Conservation (phyloP, 345 rosid species). For the Bruguiera parviflora region DNA sequence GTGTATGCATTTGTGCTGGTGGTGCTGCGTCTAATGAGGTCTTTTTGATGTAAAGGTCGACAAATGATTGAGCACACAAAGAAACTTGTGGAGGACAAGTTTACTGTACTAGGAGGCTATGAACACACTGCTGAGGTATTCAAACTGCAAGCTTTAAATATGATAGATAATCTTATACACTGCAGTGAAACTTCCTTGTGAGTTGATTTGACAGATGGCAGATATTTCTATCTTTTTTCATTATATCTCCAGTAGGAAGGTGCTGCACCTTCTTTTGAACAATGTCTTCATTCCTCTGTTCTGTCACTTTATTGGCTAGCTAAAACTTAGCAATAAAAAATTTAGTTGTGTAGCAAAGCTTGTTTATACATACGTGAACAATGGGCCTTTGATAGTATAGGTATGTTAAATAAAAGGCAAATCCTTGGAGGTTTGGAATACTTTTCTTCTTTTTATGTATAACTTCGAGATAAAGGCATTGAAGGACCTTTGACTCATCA, state of each 20-base stretch:
- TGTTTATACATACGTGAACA: too few species aligned
- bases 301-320: too few species aligned
- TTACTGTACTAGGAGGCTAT: slow-evolving; percentile 67
- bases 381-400: too few species aligned
- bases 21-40: not conserved
- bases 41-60: slow-evolving; percentile 58
- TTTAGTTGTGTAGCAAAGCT: too few species aligned
- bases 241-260: not conserved
- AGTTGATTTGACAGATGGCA: not conserved
- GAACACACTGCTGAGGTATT: slow-evolving; percentile 85
- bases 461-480: too few species aligned
- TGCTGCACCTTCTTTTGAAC: not conserved
- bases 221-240: not conserved
- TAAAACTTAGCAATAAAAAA: too few species aligned
- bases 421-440: too few species aligned
- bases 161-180: not conserved
- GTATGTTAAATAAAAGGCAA: too few species aligned
- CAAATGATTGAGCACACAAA: slow-evolving; percentile 98
- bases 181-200: not conserved
- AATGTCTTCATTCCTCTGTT: too few species aligned
- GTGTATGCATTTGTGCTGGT: too few species aligned
- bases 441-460: too few species aligned
- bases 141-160: not conserved
- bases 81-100: slow-evolving; percentile 84
- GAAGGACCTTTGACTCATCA: too few species aligned